Conservation (phyloP, 805 yeast species). For the Teunomyces barrocoloradensis region DNA sequence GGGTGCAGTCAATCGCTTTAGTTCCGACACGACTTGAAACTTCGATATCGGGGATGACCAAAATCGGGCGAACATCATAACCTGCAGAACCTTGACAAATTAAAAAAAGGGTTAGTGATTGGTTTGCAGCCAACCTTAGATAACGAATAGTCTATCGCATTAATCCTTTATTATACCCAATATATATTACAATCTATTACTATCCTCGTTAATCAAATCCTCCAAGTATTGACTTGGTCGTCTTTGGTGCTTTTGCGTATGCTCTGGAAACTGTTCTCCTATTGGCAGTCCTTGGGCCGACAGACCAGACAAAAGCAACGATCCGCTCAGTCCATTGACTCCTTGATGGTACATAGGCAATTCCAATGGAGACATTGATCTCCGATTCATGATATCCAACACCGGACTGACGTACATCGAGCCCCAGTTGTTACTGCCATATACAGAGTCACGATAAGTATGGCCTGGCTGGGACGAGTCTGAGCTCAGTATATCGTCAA, state of each 20-base stretch:
- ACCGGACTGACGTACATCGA: slow-evolving; percentile 57
- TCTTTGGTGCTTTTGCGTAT: slow-evolving; percentile 16
- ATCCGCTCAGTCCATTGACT: slow-evolving; percentile 1
- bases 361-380: slow-evolving; percentile 11
- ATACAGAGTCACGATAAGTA: slow-evolving; percentile 26
- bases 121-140: no score
- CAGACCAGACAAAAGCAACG: not conserved
- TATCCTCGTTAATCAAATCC: slow-evolving; percentile 34
- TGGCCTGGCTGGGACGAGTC: slow-evolving; percentile 24
- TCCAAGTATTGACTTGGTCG: slow-evolving; percentile 53
- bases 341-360: slow-evolving; percentile 15
- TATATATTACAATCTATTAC: not conserved
- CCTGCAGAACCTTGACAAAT: no score
- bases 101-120: no score
- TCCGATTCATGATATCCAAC: slow-evolving; percentile 30
- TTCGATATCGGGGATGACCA: not conserved
- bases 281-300: not conserved
- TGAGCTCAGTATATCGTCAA: slow-evolving; percentile 8
- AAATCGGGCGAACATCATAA: not conserved
- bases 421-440: slow-evolving; percentile 24
- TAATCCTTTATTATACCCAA: not conserved
- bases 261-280: not conserved
- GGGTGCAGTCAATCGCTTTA: not conserved
- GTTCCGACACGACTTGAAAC: not conserved
- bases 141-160: not conserved